Evolutionary conservation across 2,329 filamentous ascomycete species (phyloP).

Genomic region (Aspergillus intermedius): DNA sequence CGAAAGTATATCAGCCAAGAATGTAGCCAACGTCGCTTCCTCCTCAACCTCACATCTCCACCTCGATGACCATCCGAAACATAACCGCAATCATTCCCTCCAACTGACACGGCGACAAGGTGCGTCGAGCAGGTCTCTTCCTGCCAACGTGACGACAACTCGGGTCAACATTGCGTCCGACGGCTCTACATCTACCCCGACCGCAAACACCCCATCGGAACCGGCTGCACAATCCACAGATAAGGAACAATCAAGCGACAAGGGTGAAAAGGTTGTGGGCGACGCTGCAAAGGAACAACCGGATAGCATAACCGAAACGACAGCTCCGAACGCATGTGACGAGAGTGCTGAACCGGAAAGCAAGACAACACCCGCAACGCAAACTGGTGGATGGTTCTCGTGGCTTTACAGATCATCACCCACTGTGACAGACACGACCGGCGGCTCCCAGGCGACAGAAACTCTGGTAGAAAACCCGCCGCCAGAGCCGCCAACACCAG

Average conservation of each 20-base stretch:
- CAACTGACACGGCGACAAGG: conserved; percentile 38
- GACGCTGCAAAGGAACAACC: conserved; percentile 14
- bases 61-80: conserved; percentile 18
- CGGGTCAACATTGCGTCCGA: conserved; percentile 40
- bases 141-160: conserved; percentile 40
- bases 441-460: conserved; percentile 10
- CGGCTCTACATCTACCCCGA: conserved; percentile 27
- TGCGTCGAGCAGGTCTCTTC: conserved; percentile 39
- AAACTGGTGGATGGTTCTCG: conserved; percentile 29
- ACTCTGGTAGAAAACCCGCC: not conserved
- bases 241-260: conserved; percentile 15
- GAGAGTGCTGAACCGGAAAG: conserved; percentile 4
- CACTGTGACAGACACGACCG: conserved; percentile 5
- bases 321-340: conserved; percentile 8
- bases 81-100: conserved; percentile 30
- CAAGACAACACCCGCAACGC: conserved; percentile 9
- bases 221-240: conserved; percentile 8
- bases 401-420: conserved; percentile 30
- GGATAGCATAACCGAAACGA: conserved; percentile 7
- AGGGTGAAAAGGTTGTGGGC: conserved; percentile 11
- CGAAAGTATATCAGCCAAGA: conserved; percentile 43
- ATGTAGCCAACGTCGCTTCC: conserved; percentile 27
- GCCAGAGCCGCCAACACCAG: conserved; percentile 5
- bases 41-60: conserved; percentile 26
- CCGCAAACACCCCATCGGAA: conserved; percentile 15